A percentile compares a stretch with the other conserved stretches of the same genome.
These are phyloP conservation scores for Megacollybia platyphylla DNA, from an alignment of 1,284 basidiomycete species.

Conservation along the genomic window DNA sequence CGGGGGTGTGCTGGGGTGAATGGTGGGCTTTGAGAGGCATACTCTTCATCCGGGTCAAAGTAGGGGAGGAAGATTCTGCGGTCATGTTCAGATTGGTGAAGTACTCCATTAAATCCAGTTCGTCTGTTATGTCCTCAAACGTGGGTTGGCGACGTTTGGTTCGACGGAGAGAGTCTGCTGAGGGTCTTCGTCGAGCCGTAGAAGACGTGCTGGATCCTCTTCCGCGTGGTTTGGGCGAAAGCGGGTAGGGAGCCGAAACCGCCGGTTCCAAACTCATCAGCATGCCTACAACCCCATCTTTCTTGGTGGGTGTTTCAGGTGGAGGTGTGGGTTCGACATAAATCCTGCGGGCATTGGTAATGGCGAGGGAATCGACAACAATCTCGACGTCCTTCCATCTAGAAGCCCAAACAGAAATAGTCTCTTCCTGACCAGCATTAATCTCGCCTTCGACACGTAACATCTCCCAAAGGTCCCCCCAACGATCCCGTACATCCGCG, in stretches of 20 bases:
- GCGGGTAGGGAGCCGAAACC: background rate
- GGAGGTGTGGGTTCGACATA: conserved; percentile 9
- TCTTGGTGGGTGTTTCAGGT: conserved; percentile 10
- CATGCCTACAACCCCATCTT: conserved; percentile 1
- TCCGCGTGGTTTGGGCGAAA: background rate
- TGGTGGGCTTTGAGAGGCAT: background rate
- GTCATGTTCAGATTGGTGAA: too few relatives aligned
- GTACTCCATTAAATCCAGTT: conserved; percentile 14
- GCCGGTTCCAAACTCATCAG: background rate
- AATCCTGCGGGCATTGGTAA: conserved; percentile 21
- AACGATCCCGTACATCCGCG: conserved; percentile 40
- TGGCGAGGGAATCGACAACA: conserved; percentile 29
- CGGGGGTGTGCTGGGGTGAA: conserved; percentile 1
- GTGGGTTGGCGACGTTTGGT: background rate
- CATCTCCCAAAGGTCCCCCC: conserved; percentile 71
- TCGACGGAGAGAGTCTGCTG: background rate
- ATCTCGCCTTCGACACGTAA: conserved; percentile 62
- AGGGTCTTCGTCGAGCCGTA: background rate
- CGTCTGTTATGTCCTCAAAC: conserved; percentile 8
- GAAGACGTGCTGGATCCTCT: background rate
- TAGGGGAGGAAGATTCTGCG: conserved; percentile 5
- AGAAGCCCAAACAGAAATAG: conserved; percentile 51
- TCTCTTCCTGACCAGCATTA: conserved; percentile 52
- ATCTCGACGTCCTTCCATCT: conserved; percentile 52
- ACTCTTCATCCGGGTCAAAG: conserved; percentile 6